Evolutionary conservation across 1,284 basidiomycete genomes (phyloP).

Genomic region (Malassezia nana): DNA sequence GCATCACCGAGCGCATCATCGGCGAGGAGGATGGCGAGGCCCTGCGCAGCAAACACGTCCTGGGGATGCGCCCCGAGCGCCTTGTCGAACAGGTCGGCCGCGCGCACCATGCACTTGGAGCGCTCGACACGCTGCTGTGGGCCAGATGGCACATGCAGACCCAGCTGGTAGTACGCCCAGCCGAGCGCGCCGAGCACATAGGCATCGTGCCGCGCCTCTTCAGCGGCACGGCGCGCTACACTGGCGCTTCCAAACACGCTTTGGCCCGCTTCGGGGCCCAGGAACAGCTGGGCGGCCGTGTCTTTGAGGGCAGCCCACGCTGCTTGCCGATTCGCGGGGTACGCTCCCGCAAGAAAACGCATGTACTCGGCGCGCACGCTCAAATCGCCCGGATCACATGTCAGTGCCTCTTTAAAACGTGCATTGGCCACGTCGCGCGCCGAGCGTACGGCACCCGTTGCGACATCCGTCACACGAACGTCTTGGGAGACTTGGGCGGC

Average conservation of each 20-base stretch:
- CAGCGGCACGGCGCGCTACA: slow-evolving; percentile 29
- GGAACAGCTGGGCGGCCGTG: slow-evolving; percentile 38
- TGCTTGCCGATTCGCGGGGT: slow-evolving; percentile 32
- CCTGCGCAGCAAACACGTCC: slow-evolving; percentile 44
- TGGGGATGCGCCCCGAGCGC: slow-evolving; percentile 30
- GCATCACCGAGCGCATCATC: slow-evolving; percentile 40
- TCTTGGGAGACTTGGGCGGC: slow-evolving; percentile 21
- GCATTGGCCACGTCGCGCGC: slow-evolving; percentile 29
- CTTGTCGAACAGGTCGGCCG: slow-evolving; percentile 45
- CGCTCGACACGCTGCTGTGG: slow-evolving; percentile 30
- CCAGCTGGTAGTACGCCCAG: slow-evolving; percentile 46
- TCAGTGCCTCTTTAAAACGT: slow-evolving; percentile 39
- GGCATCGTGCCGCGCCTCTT: slow-evolving; percentile 35
- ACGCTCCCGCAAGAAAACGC: slow-evolving; percentile 43
- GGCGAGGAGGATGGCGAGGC: slow-evolving; percentile 40
- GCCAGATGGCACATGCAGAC: slow-evolving; percentile 27
- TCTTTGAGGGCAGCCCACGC: slow-evolving; percentile 44
- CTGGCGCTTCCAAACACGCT: slow-evolving; percentile 29
- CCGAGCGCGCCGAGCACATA: slow-evolving; percentile 38
- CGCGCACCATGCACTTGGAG: slow-evolving; percentile 38
- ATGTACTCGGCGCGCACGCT: slow-evolving; percentile 41
- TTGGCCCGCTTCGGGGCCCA: slow-evolving; percentile 22
- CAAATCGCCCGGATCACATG: slow-evolving; percentile 37
- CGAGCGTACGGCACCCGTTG: slow-evolving; percentile 16
- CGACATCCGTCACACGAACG: slow-evolving; percentile 11